phyloP scores from a whole-genome alignment of 805 yeast genomes.

The Cyberlindnera euphorbiae region DNA sequence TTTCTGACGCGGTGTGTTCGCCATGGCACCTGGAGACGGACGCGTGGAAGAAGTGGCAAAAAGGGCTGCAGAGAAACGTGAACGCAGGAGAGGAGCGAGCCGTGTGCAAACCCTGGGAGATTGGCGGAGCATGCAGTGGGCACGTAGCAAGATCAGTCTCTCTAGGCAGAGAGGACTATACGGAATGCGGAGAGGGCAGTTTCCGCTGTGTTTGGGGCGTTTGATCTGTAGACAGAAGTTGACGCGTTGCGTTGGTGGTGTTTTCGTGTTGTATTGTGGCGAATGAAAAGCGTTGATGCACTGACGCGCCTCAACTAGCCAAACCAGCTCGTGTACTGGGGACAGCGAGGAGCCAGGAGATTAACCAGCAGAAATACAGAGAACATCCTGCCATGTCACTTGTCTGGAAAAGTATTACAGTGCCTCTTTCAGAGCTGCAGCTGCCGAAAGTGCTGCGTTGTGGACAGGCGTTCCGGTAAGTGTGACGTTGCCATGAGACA shows the following conservation, averaged over 20 bases:
- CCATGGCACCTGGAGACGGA: not conserved
- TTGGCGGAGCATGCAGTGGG: slow-evolving; percentile 1
- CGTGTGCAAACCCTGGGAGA: slow-evolving; percentile 4
- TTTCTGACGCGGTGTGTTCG: not conserved
- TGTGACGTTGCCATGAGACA: not conserved
- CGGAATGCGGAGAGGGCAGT: not conserved
- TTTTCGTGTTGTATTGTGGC: too few relatives aligned
- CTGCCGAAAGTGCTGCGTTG: slow-evolving; percentile 66
- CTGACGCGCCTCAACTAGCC: too few relatives aligned
- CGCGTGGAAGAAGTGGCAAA: not conserved
- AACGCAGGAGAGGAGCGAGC: slow-evolving; percentile 8
- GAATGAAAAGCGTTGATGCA: too few relatives aligned
- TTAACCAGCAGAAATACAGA: not conserved
- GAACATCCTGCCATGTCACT: slow-evolving; percentile 4
- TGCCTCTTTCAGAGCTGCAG: slow-evolving; percentile 42
- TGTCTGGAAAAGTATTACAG: slow-evolving; percentile 17
- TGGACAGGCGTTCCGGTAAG: slow-evolving; percentile 70
- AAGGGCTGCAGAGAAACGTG: slow-evolving; percentile 4
- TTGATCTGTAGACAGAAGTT: too few relatives aligned
- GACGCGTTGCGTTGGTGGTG: too few relatives aligned
- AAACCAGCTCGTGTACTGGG: not conserved
- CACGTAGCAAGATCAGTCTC: not conserved
- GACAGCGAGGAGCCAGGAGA: not conserved
- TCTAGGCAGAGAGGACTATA: too few relatives aligned
- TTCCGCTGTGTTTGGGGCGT: too few relatives aligned